These are phyloP conservation scores for Verbascum thapsus DNA, from an alignment of 257 asterid species.

Conservation along the genomic window DNA sequence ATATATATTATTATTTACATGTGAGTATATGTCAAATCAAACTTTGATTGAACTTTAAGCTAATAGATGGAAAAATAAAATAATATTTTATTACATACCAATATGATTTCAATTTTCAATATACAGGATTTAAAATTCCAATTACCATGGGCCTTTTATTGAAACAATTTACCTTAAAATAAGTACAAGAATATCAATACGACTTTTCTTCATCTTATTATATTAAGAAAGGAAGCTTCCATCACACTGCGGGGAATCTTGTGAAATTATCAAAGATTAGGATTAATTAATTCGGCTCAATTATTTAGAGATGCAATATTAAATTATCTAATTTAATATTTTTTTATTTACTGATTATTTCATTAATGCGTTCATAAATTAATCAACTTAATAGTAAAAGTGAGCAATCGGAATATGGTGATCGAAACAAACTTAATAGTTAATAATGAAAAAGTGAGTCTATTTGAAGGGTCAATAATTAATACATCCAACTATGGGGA, in stretches of 20 bases:
- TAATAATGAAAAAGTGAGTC: not conserved
- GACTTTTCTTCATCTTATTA: not conserved
- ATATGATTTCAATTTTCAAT: no score
- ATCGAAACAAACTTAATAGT: not conserved
- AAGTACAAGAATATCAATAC: no score
- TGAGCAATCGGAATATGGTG: slow-evolving; percentile 18
- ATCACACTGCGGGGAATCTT: not conserved
- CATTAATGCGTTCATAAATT: not conserved
- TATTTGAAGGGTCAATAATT: no score
- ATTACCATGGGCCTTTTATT: no score
- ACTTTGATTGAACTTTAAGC: no score
- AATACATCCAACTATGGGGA: no score
- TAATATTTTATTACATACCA: no score
- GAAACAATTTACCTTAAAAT: no score
- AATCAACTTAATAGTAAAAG: not conserved
- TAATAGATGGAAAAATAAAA: no score
- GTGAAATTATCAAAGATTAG: not conserved
- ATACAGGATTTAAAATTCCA: no score
- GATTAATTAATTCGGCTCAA: not conserved
- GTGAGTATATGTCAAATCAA: no score
- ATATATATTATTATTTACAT: no score
- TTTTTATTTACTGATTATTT: not conserved
- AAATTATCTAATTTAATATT: not conserved
- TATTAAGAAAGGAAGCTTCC: not conserved
- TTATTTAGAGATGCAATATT: not conserved